phyloP scores from a whole-genome alignment of 1,284 basidiomycete species.

The Abortiporus biennis region DNA sequence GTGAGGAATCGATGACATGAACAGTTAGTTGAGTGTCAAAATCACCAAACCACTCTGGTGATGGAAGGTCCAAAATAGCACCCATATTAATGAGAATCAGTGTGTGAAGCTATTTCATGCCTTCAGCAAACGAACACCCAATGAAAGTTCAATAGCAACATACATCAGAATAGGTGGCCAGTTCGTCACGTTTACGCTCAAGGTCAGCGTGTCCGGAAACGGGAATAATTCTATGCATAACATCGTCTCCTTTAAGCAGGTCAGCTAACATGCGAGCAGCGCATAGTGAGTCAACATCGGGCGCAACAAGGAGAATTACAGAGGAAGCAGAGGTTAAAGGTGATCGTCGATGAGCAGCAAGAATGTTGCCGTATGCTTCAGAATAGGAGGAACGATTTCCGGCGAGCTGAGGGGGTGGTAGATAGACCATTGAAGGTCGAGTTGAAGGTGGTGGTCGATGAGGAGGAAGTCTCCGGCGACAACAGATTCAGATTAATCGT shows the following conservation, averaged over 20 bases:
- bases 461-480: too few relatives aligned
- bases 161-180: slow-evolving; percentile 68
- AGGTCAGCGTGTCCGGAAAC: slow-evolving; percentile 83
- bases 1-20: slow-evolving; percentile 92
- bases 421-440: slow-evolving; percentile 73
- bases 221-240: slow-evolving; percentile 89
- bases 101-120: slow-evolving; percentile 86
- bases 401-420: slow-evolving; percentile 63
- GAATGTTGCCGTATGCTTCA: slow-evolving; percentile 76
- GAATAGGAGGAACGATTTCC: slow-evolving; percentile 61
- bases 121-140: slow-evolving; percentile 9
- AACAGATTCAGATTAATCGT: too few relatives aligned
- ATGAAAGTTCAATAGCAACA: slow-evolving; percentile 20
- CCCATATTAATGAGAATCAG: slow-evolving; percentile 94
- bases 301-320: slow-evolving; percentile 80
- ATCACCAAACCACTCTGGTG: slow-evolving; percentile 68
- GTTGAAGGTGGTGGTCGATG: too few relatives aligned
- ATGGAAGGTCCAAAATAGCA: slow-evolving; percentile 78
- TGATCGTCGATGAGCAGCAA: slow-evolving; percentile 68
- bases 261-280: slow-evolving; percentile 87
- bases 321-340: slow-evolving; percentile 74
- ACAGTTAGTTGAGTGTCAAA: slow-evolving; percentile 57
- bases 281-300: slow-evolving; percentile 88
- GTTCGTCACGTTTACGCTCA: slow-evolving; percentile 59
- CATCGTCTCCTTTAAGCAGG: slow-evolving; percentile 89